Evolutionary conservation across 139 green algal species (phyloP).

Genomic region (Trebouxia sp.): DNA sequence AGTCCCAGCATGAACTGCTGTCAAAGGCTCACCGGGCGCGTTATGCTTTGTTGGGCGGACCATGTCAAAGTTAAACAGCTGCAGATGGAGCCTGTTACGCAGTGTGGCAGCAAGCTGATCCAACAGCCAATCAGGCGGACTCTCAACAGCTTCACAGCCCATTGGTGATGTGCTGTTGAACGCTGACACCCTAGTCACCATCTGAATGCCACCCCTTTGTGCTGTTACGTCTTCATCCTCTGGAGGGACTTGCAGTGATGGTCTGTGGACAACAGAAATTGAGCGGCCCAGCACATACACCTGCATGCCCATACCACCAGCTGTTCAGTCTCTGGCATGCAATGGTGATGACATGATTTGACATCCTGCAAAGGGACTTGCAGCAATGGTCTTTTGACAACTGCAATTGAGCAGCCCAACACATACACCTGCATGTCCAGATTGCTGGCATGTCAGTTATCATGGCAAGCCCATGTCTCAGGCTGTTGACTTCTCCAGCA

Average conservation of each 20-base stretch:
- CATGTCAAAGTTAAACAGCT: constrained; percentile 91
- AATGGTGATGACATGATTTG: too few relatives aligned
- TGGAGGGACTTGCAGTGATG: constrained; percentile 15
- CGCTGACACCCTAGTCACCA: constrained; percentile 23
- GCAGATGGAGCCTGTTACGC: constrained; percentile 58
- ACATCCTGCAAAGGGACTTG: neutral
- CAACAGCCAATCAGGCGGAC: constrained; percentile 68
- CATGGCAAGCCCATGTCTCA: too few relatives aligned
- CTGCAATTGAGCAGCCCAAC: constrained; percentile 25
- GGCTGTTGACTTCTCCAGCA: too few relatives aligned
- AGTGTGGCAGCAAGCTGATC: constrained; percentile 61
- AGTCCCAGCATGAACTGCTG: too few relatives aligned
- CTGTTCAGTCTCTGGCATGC: too few relatives aligned
- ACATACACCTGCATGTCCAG: constrained; percentile 38
- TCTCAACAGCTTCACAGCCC: constrained; percentile 45
- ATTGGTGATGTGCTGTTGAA: constrained; percentile 38
- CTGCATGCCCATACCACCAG: too few relatives aligned
- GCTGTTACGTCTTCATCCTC: constrained; percentile 3
- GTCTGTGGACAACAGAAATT: constrained; percentile 28
- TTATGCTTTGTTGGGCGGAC: constrained; percentile 55
- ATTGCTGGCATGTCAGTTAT: neutral
- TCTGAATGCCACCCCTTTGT: neutral
- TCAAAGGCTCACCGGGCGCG: constrained; percentile 1
- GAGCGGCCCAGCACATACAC: constrained; percentile 37
- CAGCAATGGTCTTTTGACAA: constrained; percentile 29